Evolutionary conservation across 805 yeast species (phyloP).

Genomic region (Pichia scutulata): DNA sequence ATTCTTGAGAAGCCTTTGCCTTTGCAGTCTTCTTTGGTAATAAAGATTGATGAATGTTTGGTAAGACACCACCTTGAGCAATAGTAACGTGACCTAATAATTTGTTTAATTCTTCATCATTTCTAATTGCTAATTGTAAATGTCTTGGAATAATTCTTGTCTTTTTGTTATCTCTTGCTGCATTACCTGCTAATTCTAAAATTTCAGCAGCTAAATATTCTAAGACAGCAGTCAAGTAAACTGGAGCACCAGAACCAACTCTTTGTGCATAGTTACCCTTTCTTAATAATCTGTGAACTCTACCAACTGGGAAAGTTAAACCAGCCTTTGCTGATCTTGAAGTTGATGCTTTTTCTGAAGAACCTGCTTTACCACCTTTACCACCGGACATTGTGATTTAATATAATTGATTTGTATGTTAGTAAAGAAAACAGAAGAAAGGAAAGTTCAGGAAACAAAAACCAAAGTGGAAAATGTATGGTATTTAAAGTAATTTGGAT

Average conservation of each 20-base stretch:
- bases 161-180: slow-evolving; percentile 98
- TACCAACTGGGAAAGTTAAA: slow-evolving; percentile 98
- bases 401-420: background rate
- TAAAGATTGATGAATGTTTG: slow-evolving; percentile 91
- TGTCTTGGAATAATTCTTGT: slow-evolving; percentile 98
- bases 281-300: slow-evolving; percentile 94
- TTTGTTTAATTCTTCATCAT: slow-evolving; percentile 97
- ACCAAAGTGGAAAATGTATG: background rate
- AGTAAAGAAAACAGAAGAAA: background rate
- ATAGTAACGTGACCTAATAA: slow-evolving; percentile 87
- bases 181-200: slow-evolving; percentile 96
- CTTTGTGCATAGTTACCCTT: slow-evolving; percentile 98
- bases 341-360: slow-evolving; percentile 91
- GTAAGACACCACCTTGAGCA: slow-evolving; percentile 99
- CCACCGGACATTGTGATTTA: slow-evolving; percentile 48
- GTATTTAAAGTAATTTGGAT: background rate
- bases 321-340: slow-evolving; percentile 99
- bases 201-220: slow-evolving; percentile 98
- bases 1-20: slow-evolving; percentile 52
- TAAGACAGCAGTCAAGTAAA: slow-evolving; percentile 91
- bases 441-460: too few species aligned
- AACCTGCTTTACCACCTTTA: slow-evolving; percentile 90
- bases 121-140: slow-evolving; percentile 96
- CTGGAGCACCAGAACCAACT: slow-evolving; percentile 99
- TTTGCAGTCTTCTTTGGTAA: slow-evolving; percentile 55